These are phyloP conservation scores for Boletus rubescentipes DNA, from an alignment of 768 basidiomycete species.

Conservation along the genomic window DNA sequence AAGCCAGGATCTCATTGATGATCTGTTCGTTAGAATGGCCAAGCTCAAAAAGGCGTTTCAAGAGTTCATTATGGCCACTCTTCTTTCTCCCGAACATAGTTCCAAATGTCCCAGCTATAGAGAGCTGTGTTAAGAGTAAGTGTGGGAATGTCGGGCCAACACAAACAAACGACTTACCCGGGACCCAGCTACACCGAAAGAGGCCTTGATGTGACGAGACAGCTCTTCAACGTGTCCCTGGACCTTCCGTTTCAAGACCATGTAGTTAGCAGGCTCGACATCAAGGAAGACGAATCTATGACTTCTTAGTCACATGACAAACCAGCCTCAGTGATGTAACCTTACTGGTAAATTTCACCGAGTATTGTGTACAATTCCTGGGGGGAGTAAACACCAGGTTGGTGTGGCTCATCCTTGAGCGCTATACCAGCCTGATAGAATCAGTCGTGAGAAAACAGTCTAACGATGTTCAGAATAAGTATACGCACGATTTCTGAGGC, in stretches of 20 bases:
- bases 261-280: slow-evolving; percentile 55
- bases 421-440: slow-evolving; percentile 63
- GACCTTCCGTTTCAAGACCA: slow-evolving; percentile 53
- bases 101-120: slow-evolving; percentile 42
- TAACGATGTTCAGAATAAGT: too few species aligned
- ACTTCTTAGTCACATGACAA: not conserved
- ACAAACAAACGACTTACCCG: slow-evolving; percentile 36
- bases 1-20: slow-evolving; percentile 67
- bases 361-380: slow-evolving; percentile 62
- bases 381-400: slow-evolving; percentile 62
- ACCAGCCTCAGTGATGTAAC: not conserved
- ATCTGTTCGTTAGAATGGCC: slow-evolving; percentile 59
- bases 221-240: slow-evolving; percentile 54
- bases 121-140: slow-evolving; percentile 22
- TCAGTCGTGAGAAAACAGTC: not conserved
- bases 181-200: slow-evolving; percentile 43
- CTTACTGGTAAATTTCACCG: slow-evolving; percentile 67
- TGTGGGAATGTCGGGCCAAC: not conserved
- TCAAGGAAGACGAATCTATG: slow-evolving; percentile 76
- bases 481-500: slow-evolving; percentile 63
- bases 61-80: slow-evolving; percentile 44
- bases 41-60: slow-evolving; percentile 55
- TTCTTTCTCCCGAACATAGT: slow-evolving; percentile 50
- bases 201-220: slow-evolving; percentile 52
- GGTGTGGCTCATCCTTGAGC: slow-evolving; percentile 56